Conservation (phyloP, 2,329 filamentous ascomycete genomes). For the Exophiala xenobiotica region DNA sequence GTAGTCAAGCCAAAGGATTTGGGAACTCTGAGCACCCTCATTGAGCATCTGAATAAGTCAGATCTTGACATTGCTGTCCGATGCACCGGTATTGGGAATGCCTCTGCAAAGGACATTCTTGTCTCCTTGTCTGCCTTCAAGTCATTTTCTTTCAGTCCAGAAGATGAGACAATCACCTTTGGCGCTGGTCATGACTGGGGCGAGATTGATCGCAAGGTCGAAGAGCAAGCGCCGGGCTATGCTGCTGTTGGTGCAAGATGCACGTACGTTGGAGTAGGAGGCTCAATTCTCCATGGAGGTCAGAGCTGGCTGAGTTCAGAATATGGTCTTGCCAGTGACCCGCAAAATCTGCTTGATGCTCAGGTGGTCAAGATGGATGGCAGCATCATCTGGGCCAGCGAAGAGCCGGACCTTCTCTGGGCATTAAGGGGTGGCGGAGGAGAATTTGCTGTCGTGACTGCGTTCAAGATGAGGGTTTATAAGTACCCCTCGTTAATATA, state of each 20-base stretch:
- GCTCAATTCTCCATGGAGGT: constrained; percentile 39
- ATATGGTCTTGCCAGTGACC: constrained; percentile 41
- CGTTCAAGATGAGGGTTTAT: constrained; percentile 24
- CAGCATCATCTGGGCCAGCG: constrained; percentile 39
- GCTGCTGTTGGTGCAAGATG: constrained; percentile 38
- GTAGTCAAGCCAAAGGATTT: constrained; percentile 37
- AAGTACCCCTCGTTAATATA: constrained; percentile 23
- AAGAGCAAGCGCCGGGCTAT: constrained; percentile 37
- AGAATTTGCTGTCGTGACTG: constrained; percentile 25
- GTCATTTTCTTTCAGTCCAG: constrained; percentile 36
- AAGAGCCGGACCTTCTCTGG: constrained; percentile 44
- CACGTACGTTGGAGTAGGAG: constrained; percentile 42
- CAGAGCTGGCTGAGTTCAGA: constrained; percentile 43
- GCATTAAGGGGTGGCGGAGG: constrained; percentile 43
- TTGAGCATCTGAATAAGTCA: constrained; percentile 36
- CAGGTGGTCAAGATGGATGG: constrained; percentile 42
- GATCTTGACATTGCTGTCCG: constrained; percentile 41
- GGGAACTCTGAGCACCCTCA: constrained; percentile 33
- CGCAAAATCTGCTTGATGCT: constrained; percentile 42
- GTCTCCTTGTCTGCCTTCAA: constrained; percentile 41
- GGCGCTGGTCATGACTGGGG: constrained; percentile 42
- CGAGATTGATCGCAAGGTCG: constrained; percentile 39
- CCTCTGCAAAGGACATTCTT: constrained; percentile 40
- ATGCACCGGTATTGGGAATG: constrained; percentile 38
- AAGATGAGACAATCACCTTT: constrained; percentile 35